phyloP scores from a whole-genome alignment of 148 eudicot genomes.

The Rhododendron ovatum region DNA sequence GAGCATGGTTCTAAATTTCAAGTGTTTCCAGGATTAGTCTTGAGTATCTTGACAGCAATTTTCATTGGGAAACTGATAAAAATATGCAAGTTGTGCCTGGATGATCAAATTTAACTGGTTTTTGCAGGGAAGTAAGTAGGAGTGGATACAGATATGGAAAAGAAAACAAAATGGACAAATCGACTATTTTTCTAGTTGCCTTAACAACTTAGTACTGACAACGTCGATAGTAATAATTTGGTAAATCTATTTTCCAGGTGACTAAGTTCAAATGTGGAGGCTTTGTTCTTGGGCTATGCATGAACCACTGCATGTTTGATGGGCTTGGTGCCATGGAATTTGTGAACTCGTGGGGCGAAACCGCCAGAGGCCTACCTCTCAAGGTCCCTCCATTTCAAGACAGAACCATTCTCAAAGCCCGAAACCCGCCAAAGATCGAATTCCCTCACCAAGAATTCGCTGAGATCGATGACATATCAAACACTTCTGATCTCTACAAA shows the following conservation, averaged over 20 bases:
- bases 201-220: not conserved
- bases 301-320: constrained; percentile 75
- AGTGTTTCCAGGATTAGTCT: not conserved
- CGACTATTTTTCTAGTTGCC: not conserved
- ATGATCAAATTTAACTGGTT: not conserved
- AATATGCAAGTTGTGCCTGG: not conserved
- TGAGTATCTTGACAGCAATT: not conserved
- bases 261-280: constrained; percentile 64
- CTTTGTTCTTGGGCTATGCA: constrained; percentile 56
- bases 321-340: constrained; percentile 62
- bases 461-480: constrained; percentile 45
- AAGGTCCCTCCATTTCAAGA: constrained; percentile 40
- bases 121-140: not conserved
- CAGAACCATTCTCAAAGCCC: constrained; percentile 41
- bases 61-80: not conserved
- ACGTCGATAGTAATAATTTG: not conserved
- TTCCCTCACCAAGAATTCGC: constrained; percentile 44
- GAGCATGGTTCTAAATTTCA: not conserved
- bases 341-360: constrained; percentile 72
- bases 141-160: not conserved
- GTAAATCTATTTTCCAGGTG: constrained; percentile 32
- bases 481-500: constrained; percentile 27
- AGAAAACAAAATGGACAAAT: not conserved
- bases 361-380: constrained; percentile 45
- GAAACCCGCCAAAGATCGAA: constrained; percentile 39